Conservation (phyloP, 805 yeast species). For the Myxozyma sirexii region DNA sequence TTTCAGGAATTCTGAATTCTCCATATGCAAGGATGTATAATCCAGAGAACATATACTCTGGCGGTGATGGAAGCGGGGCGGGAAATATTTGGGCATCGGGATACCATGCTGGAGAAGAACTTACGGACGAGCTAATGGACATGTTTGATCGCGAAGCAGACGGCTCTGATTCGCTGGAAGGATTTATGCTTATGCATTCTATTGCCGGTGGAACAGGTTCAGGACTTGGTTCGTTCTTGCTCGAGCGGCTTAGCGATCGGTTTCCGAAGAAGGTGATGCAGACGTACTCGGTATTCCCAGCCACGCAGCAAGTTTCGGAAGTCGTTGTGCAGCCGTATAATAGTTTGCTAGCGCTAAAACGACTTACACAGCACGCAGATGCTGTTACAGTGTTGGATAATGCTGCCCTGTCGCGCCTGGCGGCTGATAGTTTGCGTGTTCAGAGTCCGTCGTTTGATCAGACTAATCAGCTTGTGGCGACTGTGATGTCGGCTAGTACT, state of each 20-base stretch:
- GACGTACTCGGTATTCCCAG: conserved; percentile 86
- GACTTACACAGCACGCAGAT: conserved; percentile 84
- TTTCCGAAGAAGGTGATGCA: conserved; percentile 80
- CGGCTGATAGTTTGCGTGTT: conserved; percentile 61
- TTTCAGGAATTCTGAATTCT: conserved; percentile 60
- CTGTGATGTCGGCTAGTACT: conserved; percentile 80
- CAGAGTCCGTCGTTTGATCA: conserved; percentile 70
- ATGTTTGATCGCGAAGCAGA: conserved; percentile 89
- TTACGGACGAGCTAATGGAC: conserved; percentile 74
- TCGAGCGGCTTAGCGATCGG: conserved; percentile 78
- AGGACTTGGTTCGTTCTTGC: conserved; percentile 82
- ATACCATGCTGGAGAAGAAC: conserved; percentile 67
- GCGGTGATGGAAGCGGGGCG: conserved; percentile 87
- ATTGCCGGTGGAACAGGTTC: conserved; percentile 99
- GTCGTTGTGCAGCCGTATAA: conserved; percentile 99
- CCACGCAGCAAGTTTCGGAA: conserved; percentile 76
- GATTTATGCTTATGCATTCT: conserved; percentile 88
- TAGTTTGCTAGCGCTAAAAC: conserved; percentile 74
- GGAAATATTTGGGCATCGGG: conserved; percentile 97
- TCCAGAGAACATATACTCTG: conserved; percentile 76
- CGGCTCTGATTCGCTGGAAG: conserved; percentile 83
- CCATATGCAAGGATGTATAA: conserved; percentile 68
- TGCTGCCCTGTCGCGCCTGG: conserved; percentile 74
- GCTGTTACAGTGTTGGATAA: conserved; percentile 89
- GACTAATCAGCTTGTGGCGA: conserved; percentile 81